A percentile compares a stretch with the other conserved stretches of the same genome.
Conservation (phyloP, 176 grass and related monocot species). For the Cocos nucifera region DNA sequence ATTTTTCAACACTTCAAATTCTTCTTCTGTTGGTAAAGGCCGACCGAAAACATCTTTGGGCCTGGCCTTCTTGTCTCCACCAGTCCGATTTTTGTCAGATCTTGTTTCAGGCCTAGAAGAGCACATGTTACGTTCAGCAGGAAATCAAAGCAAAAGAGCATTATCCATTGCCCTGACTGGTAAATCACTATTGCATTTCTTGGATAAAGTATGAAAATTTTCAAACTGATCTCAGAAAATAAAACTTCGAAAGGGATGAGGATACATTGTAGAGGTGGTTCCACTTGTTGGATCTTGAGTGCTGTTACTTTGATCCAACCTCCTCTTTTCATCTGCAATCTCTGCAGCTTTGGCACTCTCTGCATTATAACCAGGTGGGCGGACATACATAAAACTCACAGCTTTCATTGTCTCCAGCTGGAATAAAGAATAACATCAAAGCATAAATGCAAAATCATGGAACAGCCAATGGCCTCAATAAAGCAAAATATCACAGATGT, state of each 20-base stretch:
- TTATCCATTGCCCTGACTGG: background rate
- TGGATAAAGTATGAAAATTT: background rate
- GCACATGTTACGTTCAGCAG: background rate
- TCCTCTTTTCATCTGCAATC: conserved; percentile 76
- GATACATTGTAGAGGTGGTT: conserved; percentile 51
- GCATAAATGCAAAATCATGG: too few species aligned
- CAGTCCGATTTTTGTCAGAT: conserved; percentile 27
- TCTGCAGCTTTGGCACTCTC: conserved; percentile 98
- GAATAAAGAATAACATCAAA: background rate
- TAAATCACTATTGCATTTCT: background rate
- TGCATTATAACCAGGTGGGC: conserved; percentile 82
- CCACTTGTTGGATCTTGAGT: conserved; percentile 25
- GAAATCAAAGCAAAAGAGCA: background rate
- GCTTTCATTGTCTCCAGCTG: conserved; percentile 94
- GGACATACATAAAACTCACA: conserved; percentile 96
- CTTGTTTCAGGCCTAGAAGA: conserved; percentile 33
- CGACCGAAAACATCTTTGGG: conserved; percentile 93
- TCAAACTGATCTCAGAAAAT: background rate
- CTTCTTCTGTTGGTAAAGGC: conserved; percentile 75
- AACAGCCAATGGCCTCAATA: too few species aligned
- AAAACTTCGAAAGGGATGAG: background rate
- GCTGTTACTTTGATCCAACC: conserved; percentile 26
- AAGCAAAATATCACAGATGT: too few species aligned
- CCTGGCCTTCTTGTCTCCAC: conserved; percentile 60
- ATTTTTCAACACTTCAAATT: conserved; percentile 97